A percentile compares a stretch with the other conserved stretches of the same genome.
phyloP scores from a whole-genome alignment of 306 rosid genomes.

The Trifolium fragiferum region DNA sequence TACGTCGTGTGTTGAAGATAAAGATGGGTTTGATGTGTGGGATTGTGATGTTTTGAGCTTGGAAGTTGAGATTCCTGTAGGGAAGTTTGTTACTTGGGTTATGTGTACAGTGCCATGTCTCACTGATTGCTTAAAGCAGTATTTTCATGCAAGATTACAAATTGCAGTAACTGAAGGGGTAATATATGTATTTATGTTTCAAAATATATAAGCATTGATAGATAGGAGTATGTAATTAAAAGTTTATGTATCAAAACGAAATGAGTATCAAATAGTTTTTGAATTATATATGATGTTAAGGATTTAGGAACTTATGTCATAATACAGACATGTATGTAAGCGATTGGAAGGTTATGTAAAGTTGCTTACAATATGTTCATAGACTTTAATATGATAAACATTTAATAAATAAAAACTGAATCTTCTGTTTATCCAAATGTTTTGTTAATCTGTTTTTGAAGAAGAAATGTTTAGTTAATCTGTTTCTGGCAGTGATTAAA shows the following conservation, averaged over 20 bases:
- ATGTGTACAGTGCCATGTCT: slow-evolving; percentile 69
- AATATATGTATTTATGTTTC: slow-evolving; percentile 32
- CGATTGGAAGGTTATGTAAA: too few species aligned
- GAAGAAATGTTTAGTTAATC: too few species aligned
- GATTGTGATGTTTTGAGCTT: slow-evolving; percentile 58
- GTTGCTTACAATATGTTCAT: too few species aligned
- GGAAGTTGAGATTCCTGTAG: slow-evolving; percentile 69
- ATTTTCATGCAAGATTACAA: slow-evolving; percentile 65
- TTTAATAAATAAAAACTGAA: background rate
- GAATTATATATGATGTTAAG: too few species aligned
- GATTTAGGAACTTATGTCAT: too few species aligned
- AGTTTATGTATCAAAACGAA: too few species aligned
- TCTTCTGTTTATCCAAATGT: background rate
- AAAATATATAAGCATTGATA: background rate
- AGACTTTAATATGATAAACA: background rate
- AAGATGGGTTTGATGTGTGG: slow-evolving; percentile 58
- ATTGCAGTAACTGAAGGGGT: slow-evolving; percentile 55
- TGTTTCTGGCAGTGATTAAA: too few species aligned
- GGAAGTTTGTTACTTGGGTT: slow-evolving; percentile 78
- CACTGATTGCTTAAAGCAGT: slow-evolving; percentile 66
- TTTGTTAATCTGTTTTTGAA: background rate
- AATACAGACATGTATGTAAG: too few species aligned
- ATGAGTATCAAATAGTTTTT: too few species aligned
- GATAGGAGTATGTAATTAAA: background rate
- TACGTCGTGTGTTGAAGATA: slow-evolving; percentile 56